Base-by-base conservation (phyloP, 768 basidiomycete genomes). In the Pholiota conissans region DNA sequence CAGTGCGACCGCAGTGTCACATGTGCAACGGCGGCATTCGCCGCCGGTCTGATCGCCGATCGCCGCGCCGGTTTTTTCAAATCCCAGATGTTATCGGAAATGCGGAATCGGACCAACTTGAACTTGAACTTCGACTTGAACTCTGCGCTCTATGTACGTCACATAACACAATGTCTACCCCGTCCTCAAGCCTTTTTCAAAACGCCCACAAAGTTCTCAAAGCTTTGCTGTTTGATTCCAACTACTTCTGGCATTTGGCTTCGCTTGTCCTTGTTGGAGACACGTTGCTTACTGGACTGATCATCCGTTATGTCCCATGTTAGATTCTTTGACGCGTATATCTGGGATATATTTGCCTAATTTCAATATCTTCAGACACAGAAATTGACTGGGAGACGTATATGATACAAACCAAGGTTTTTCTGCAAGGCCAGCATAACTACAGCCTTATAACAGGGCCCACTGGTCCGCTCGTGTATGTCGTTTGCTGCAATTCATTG, bases 371-470 rank as follows among this genome's bases (percentile, higher is more conserved):
- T 34, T 50, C 76, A 98, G 96, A 95, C 75, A 98, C 97, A 10
- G 95, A 99, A 74, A 99, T 99, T 65, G 97, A 99, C 74, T 98
- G 93, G 87, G 83, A 88, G 66, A 98, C 97, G 0, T 99, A 99
- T 69, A 93, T 98, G 86, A 76, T 88, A 52, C 97, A 98, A 52
- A 82, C 91, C 0, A 80, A 87, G 55, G 69, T 89, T 39, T 94
- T 91, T 73, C 65, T 91, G 47, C 82, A 84, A 54, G 95, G 95
- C 30, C 89, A 95, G 69, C 79, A 87, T 47, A 84, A 95, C 66
- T 99, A 99, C 68, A 79, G 84, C 11, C 71, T 77, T 58, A 89
- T 99, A 49, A 77, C 83, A 55, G 97, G 97, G 0, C 95, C 94
- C 2, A 97, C 94, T 5, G 97, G 97, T 14, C 93, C 91, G 8